Evolutionary conservation across 371 early-diverging fungal genomes (phyloP).

Genomic region (Zychaea mexicana): DNA sequence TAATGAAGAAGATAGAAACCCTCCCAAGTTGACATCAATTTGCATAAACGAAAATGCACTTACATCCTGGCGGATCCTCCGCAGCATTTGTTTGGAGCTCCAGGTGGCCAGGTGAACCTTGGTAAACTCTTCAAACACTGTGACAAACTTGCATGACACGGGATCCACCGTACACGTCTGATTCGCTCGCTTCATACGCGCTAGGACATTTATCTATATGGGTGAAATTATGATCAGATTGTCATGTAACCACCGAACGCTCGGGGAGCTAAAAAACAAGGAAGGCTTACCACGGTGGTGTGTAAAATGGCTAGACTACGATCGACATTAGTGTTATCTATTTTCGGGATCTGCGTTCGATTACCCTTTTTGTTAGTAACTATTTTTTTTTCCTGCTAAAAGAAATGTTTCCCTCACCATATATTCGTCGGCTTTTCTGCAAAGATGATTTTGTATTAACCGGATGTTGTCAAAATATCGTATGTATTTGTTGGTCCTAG

Average conservation of each 20-base stretch:
- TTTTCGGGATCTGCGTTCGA: constrained; percentile 27
- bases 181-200: constrained; percentile 15
- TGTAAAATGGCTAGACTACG: constrained; percentile 39
- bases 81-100: constrained; percentile 36
- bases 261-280: not conserved
- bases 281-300: constrained; percentile 26
- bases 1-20: too few species aligned
- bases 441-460: constrained; percentile 36
- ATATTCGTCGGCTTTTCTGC: constrained; percentile 30
- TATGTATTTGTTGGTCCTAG: constrained; percentile 39
- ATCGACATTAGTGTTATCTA: constrained; percentile 46
- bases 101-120: constrained; percentile 22
- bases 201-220: constrained; percentile 20
- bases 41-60: not conserved
- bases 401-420: constrained; percentile 13
- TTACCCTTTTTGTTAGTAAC: not conserved
- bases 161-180: constrained; percentile 10
- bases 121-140: constrained; percentile 20
- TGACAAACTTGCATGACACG: constrained; percentile 6
- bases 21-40: not conserved
- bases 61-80: constrained; percentile 25
- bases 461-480: constrained; percentile 43
- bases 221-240: not conserved
- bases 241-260: not conserved
- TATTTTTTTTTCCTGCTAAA: not conserved